Evolutionary conservation across 2,329 filamentous ascomycete genomes (phyloP), one percentile per base, ranked within the genome.

Genomic region (Salinomyces thailandicus): DNA sequence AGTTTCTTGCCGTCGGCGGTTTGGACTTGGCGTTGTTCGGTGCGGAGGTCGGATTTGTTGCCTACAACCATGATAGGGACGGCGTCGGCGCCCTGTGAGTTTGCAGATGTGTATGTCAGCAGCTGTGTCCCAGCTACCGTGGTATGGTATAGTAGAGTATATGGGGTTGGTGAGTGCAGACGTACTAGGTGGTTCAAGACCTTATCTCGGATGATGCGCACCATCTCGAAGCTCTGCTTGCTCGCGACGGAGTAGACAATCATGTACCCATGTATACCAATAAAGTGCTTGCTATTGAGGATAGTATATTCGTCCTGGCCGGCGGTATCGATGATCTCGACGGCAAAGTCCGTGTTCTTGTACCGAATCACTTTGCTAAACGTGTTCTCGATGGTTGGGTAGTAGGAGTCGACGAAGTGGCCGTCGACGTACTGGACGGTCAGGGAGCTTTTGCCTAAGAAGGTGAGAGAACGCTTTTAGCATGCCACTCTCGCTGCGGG

Each of bases 241-340:
- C 85, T 94, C 15, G 84, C 83, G 33, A 98, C 87, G n/a, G 87
- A 94, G 65, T 98, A 98, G 33, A 95, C 89, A 42, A 98, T 81
- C 75, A 98, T 86, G 63, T 96, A 98, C 39, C 91, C 91, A 67
- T 98, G 91, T 49, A 96, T 96, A 45, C 91, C 91, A 60, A 98
- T 96, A 55, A 96, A 96, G 61, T 96, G 89, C 68, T 96, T 96
- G 45, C 85, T 93, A 64, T 95, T 96, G 44, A 98, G 72, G 48
- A 96, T 95, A 58, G 85, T 93, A 69, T 98, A 98, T 64, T 98
- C 91, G 69, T 98, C 91, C 81, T 91, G 56, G 42, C 91, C 91
- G 36, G 91, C 91, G 18, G 91, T 98, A 60, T 98, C 91, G 60
- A 98, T 91, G 54, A 98, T 96, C 67, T 98, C 91, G 9, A 87